phyloP scores from a whole-genome alignment of 1,284 basidiomycete genomes.

The Heterobasidion occidentale region DNA sequence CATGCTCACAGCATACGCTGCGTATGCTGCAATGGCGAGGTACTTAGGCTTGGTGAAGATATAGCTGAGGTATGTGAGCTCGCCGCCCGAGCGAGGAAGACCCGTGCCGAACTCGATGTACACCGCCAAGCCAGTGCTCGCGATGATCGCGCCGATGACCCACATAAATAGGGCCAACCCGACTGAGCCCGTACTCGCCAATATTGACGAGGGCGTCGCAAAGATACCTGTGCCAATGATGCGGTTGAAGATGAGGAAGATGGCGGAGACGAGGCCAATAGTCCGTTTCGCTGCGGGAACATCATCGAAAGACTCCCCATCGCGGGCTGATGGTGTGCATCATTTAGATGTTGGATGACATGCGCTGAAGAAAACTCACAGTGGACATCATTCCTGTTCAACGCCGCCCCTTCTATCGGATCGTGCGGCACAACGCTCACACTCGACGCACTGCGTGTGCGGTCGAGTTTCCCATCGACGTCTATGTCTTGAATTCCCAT shows the following conservation, averaged over 20 bases:
- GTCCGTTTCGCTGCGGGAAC: conserved; percentile 14
- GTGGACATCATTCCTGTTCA: no score
- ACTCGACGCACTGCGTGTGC: no score
- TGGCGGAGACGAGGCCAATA: conserved; percentile 47
- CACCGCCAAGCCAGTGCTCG: conserved; percentile 58
- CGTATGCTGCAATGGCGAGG: conserved; percentile 52
- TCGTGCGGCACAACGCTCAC: no score
- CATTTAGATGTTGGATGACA: no score
- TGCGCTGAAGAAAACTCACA: no score
- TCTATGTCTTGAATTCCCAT: no score
- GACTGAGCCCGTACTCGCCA: conserved; percentile 55
- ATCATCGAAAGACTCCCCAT: conserved; percentile 16
- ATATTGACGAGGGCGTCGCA: conserved; percentile 63
- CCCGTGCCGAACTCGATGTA: conserved; percentile 70
- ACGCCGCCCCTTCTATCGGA: no score
- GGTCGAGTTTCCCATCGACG: no score
- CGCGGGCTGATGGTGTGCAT: not conserved
- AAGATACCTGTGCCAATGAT: conserved; percentile 79
- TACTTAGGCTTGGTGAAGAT: conserved; percentile 59
- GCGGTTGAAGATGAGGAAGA: conserved; percentile 70
- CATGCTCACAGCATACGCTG: conserved; percentile 54
- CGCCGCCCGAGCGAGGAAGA: conserved; percentile 63
- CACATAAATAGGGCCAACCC: conserved; percentile 63
- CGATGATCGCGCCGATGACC: conserved; percentile 59
- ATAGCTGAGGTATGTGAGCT: conserved; percentile 72